These are phyloP conservation scores for Isochrysis galbana DNA, from an alignment of 78 protist genomes.

Conservation along the genomic window DNA sequence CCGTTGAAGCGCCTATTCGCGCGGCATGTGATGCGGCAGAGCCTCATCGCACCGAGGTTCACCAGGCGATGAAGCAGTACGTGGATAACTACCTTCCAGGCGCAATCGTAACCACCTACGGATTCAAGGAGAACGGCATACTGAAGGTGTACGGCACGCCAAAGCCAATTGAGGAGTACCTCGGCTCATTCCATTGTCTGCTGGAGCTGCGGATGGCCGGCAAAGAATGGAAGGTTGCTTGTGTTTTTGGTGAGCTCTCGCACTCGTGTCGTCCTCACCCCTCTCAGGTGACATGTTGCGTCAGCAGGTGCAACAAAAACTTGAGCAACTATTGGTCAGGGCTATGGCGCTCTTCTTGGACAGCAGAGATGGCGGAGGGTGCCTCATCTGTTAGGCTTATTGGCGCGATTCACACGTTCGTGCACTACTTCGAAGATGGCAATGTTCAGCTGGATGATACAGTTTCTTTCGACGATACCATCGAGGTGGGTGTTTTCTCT, in stretches of 20 bases:
- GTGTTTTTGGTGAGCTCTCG: too few species aligned
- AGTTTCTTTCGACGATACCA: background rate
- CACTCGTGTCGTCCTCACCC: too few species aligned
- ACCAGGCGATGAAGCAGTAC: background rate
- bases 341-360: background rate
- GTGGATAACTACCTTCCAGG: background rate
- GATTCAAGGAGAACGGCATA: background rate
- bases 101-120: background rate
- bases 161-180: too few species aligned
- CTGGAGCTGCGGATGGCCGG: too few species aligned
- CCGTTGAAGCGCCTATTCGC: background rate
- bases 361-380: background rate
- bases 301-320: background rate
- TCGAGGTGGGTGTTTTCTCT: too few species aligned
- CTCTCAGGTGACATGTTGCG: background rate
- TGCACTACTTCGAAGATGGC: slow-evolving; percentile 9
- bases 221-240: too few species aligned
- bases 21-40: background rate
- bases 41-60: background rate
- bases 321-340: background rate
- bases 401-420: background rate
- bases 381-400: background rate
- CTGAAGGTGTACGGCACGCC: background rate
- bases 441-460: background rate
- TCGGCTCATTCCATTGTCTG: too few species aligned